phyloP scores from a whole-genome alignment of 345 rosid species.

The Camelina laxa region DNA sequence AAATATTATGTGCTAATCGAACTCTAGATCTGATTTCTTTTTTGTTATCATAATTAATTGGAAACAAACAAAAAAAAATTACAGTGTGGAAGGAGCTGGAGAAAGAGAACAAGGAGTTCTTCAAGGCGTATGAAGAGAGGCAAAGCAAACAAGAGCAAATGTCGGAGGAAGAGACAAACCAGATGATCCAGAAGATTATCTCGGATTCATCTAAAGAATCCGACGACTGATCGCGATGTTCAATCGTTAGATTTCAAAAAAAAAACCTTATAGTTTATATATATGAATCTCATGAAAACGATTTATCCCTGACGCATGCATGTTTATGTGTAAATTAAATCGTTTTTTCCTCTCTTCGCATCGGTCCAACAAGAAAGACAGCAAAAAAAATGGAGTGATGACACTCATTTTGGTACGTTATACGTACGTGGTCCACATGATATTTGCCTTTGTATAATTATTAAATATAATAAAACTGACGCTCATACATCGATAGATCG shows the following conservation, averaged over 20 bases:
- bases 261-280: constrained; percentile 25
- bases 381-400: constrained; percentile 33
- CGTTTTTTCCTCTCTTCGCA: constrained; percentile 24
- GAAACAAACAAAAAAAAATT: not conserved
- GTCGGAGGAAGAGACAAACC: constrained; percentile 86
- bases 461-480: constrained; percentile 18
- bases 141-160: constrained; percentile 68
- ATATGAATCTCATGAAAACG: constrained; percentile 42
- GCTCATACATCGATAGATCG: constrained; percentile 17
- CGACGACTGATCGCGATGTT: constrained; percentile 46
- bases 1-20: not conserved
- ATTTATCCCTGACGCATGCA: constrained; percentile 42
- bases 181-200: constrained; percentile 77
- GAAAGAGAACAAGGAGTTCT: constrained; percentile 94
- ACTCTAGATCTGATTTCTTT: not conserved
- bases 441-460: constrained; percentile 20
- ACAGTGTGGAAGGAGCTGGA: constrained; percentile 92
- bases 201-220: constrained; percentile 61
- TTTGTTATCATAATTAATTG: not conserved
- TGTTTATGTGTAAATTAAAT: constrained; percentile 33
- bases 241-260: constrained; percentile 26
- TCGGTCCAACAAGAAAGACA: constrained; percentile 45
- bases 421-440: constrained; percentile 45
- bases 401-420: constrained; percentile 38
- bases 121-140: constrained; percentile 65